A percentile compares a stretch with the other conserved stretches of the same genome.
phyloP scores from a whole-genome alignment of 2,329 filamentous ascomycete species.

The Endocalyx cinctus region DNA sequence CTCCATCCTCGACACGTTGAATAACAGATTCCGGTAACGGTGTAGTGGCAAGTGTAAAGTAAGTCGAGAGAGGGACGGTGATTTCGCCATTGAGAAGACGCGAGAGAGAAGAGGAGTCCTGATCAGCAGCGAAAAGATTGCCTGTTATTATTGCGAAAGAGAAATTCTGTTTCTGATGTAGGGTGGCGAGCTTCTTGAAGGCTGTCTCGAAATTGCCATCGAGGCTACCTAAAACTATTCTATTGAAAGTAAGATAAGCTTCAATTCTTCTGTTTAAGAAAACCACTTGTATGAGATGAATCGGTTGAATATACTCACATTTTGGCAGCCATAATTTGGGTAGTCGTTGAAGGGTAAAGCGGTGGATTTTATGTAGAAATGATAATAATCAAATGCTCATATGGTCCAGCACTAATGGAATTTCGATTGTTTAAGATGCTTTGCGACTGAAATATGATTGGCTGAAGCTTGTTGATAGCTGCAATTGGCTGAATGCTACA shows the following conservation, averaged over 20 bases:
- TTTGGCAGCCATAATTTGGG: conserved; percentile 45
- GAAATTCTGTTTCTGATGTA: conserved; percentile 87
- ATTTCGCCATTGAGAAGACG: conserved; percentile 70
- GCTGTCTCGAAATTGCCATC: conserved; percentile 72
- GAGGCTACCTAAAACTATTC: conserved; percentile 77
- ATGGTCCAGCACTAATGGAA: no score
- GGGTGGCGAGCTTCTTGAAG: conserved; percentile 72
- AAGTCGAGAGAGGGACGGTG: conserved; percentile 73
- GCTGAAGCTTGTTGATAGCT: no score
- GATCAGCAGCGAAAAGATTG: conserved; percentile 67
- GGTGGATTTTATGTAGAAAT: no score
- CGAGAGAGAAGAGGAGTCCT: conserved; percentile 55
- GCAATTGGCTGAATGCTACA: no score
- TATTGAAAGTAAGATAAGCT: conserved; percentile 27
- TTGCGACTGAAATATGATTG: no score
- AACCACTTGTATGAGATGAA: no score
- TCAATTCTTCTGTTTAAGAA: no score
- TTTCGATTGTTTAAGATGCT: no score
- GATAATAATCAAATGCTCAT: no score
- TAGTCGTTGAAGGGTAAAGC: no score
- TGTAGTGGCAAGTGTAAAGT: conserved; percentile 77
- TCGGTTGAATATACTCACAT: conserved; percentile 38
- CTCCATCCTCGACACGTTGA: conserved; percentile 68
- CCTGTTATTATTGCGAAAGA: conserved; percentile 79
- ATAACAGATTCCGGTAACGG: conserved; percentile 68